Base-by-base conservation (phyloP, 2,329 filamentous ascomycete genomes). In the Zasmidium angulare region DNA sequence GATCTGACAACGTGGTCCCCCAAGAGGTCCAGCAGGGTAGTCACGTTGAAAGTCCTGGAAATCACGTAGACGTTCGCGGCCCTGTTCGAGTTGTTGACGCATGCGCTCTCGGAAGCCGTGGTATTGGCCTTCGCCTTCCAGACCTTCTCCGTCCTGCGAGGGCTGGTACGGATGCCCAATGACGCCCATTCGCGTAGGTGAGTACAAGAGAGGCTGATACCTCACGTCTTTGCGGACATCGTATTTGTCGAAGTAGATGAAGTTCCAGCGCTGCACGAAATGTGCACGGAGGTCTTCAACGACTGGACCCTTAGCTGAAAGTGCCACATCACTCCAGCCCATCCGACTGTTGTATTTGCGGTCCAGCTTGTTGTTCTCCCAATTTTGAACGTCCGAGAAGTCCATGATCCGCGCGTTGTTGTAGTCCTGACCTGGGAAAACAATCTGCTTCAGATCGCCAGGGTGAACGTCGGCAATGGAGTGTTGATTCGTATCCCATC, bases 261-360 rank as follows among this genome's bases (percentile, higher is more conserved):
- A 96, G 77, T 96, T 96, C 91, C 93, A 97, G 67, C 92, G 81
- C 70, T 96, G 89, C 1, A 86, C 82, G 68, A 97, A 96, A 72
- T 96, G 91, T 3, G 84, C 82, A 29, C 86, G 81, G 29, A 96
- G 79, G 72, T 90, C 91, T 63, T 88, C 81, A 0, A 93, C 87
- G 10, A 91, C 88, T 0, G 87, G 87, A 0, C 92, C 92, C 14
- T 82, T 82, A 58, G 96, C 74, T 66, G 86, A 91, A 57, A 97
- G 80, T 11, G 89, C 87, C 59, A 96, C 84, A 74, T 96, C 93
- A 14, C 89, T 91, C 93, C 93, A 96, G 20, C 92, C 92, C 91
- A 96, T 96, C 60, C 93, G 85, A 1, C 90, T 91, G 74, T 82
- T 90, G 63, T 66, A 69, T 40, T 67, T 73, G 52, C 93, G 85